phyloP scores from a whole-genome alignment of 768 basidiomycete species.

The Lactarius hatsudake region DNA sequence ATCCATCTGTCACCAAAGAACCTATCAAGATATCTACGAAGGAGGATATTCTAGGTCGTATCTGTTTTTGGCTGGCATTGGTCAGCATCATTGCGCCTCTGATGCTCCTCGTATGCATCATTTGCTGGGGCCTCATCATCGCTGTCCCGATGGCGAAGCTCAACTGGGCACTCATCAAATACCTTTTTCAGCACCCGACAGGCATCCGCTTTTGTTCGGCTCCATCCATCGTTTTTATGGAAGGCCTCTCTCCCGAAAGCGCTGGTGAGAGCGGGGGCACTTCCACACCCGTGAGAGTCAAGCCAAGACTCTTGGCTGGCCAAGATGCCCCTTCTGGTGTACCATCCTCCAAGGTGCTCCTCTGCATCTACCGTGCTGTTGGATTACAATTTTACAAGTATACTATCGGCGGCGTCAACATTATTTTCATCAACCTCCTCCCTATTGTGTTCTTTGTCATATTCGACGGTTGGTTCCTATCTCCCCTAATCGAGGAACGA shows the following conservation, averaged over 20 bases:
- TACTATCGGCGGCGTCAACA: slow-evolving; percentile 97
- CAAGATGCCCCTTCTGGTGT: slow-evolving; percentile 84
- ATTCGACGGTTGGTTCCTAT: slow-evolving; percentile 83
- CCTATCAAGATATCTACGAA: slow-evolving; percentile 27
- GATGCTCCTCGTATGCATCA: slow-evolving; percentile 80
- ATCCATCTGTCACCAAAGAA: slow-evolving; percentile 33
- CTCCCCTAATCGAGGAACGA: slow-evolving; percentile 63
- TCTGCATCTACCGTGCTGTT: slow-evolving; percentile 91
- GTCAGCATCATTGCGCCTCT: slow-evolving; percentile 79
- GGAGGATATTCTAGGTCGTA: slow-evolving; percentile 59
- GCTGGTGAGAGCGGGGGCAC: slow-evolving; percentile 30
- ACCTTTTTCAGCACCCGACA: slow-evolving; percentile 75
- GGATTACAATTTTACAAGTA: slow-evolving; percentile 98
- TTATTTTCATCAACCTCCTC: slow-evolving; percentile 93
- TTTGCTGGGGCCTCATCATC: slow-evolving; percentile 95
- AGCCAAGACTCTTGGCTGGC: slow-evolving; percentile 76
- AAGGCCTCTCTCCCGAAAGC: slow-evolving; percentile 32
- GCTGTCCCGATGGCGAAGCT: slow-evolving; percentile 98
- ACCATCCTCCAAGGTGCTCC: slow-evolving; percentile 82
- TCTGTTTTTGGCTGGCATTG: slow-evolving; percentile 82
- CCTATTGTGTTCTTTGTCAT: slow-evolving; percentile 95
- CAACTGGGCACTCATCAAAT: slow-evolving; percentile 89
- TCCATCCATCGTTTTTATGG: slow-evolving; percentile 64
- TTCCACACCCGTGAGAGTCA: slow-evolving; percentile 56
- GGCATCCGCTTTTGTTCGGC: slow-evolving; percentile 92